Percentiles rank a stretch among this genome's conserved stretches.
Evolutionary conservation across 2,329 filamentous ascomycete species (phyloP).

Genomic region (Thermoascus crustaceus): DNA sequence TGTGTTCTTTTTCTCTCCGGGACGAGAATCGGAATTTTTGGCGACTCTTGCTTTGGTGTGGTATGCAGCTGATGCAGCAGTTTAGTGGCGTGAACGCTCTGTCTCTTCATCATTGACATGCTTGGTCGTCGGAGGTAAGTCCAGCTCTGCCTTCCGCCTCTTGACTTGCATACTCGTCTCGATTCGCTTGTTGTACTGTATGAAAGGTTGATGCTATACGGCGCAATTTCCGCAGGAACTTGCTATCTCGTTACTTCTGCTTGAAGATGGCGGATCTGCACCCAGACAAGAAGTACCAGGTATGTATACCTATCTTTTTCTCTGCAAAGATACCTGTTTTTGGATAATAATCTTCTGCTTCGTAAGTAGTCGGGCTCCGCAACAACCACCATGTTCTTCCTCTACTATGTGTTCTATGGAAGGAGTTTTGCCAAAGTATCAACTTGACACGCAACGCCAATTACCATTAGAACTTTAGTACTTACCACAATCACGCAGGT

Average conservation of each 20-base stretch:
- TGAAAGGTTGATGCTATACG: slow-evolving; percentile 12
- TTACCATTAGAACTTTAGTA: no score
- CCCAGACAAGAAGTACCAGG: slow-evolving; percentile 6
- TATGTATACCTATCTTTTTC: no score
- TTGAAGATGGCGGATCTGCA: slow-evolving; percentile 8
- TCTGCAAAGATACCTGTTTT: no score
- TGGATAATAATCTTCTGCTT: no score
- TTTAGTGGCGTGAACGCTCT: slow-evolving; percentile 21
- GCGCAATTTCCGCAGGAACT: slow-evolving; percentile 8
- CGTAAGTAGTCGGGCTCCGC: slow-evolving; percentile 6
- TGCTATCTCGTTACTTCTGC: slow-evolving; percentile 11
- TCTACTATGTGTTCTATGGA: slow-evolving; percentile 14
- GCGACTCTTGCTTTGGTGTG: slow-evolving; percentile 35
- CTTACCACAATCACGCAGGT: no score
- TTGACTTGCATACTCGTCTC: no score
- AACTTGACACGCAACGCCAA: no score
- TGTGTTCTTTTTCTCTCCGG: slow-evolving; percentile 28
- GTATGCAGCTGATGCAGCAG: slow-evolving; percentile 42
- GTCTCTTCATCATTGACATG: slow-evolving; percentile 12
- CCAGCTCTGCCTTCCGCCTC: background rate
- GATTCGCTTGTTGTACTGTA: no score
- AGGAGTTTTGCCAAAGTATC: slow-evolving; percentile 7
- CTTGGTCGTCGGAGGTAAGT: slow-evolving; percentile 11
- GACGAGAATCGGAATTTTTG: slow-evolving; percentile 37
- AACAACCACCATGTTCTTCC: slow-evolving; percentile 8